A percentile compares a stretch with the other conserved stretches of the same genome.
These are phyloP conservation scores for Xylaria bambusicola DNA, from an alignment of 495 filamentous ascomycete genomes.

Conservation along the genomic window DNA sequence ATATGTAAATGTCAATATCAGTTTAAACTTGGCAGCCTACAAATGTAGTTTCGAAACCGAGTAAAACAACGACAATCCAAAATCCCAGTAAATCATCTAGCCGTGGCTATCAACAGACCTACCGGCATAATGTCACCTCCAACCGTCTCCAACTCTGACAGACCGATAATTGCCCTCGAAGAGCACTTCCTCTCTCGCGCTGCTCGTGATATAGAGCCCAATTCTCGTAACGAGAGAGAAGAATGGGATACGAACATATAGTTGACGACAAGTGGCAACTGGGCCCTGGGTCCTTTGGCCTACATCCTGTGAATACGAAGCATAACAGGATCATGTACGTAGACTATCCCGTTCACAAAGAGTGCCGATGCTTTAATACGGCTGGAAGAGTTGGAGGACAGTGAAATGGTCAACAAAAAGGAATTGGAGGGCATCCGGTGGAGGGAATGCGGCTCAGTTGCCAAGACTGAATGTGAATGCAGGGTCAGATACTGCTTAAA, in stretches of 20 bases:
- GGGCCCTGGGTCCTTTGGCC: conserved; percentile 50
- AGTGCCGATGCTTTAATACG: conserved; percentile 46
- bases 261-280: conserved; percentile 66
- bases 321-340: conserved; percentile 59
- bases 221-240: conserved; percentile 28
- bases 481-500: too few species aligned
- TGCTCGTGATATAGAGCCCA: conserved; percentile 20
- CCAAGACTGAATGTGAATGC: conserved; percentile 42
- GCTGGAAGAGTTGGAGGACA: conserved; percentile 51
- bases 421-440: conserved; percentile 56
- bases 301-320: conserved; percentile 50
- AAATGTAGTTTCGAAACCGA: too few species aligned
- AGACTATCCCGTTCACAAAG: conserved; percentile 60
- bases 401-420: conserved; percentile 52
- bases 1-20: too few species aligned
- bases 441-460: conserved; percentile 57
- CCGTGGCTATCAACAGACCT: too few species aligned
- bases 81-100: too few species aligned
- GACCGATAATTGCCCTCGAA: conserved; percentile 58
- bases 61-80: too few species aligned
- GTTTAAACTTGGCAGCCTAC: too few species aligned
- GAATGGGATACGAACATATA: conserved; percentile 65
- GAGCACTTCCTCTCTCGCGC: conserved; percentile 58
- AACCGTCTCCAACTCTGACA: too few species aligned
- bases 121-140: too few species aligned